Percentiles rank a stretch among this genome's conserved stretches.
These are phyloP conservation scores for Fusarium sp. DNA, from an alignment of 2,329 filamentous ascomycete species.

Conservation along the genomic window DNA sequence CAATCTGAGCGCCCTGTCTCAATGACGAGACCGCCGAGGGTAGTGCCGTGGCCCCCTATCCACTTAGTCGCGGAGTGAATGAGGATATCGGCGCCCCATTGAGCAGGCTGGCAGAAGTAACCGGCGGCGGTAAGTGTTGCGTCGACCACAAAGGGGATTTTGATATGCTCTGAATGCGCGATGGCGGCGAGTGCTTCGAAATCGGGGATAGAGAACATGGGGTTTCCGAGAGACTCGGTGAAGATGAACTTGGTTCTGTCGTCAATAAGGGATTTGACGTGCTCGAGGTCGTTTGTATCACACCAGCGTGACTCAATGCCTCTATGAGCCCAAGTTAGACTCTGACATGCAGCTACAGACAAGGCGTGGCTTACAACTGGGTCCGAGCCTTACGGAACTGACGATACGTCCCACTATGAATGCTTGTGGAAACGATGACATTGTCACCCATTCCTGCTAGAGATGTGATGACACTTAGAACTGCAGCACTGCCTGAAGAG, in stretches of 20 bases:
- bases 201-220: background rate
- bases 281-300: background rate
- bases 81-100: conserved; percentile 93
- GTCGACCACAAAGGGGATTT: background rate
- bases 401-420: too few species aligned
- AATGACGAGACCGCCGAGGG: conserved; percentile 85
- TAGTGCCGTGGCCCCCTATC: conserved; percentile 96
- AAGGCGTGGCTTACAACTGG: too few species aligned
- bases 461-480: too few species aligned
- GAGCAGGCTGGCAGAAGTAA: too few species aligned
- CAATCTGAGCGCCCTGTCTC: too few species aligned
- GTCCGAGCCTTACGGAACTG: too few species aligned
- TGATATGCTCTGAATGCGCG: background rate
- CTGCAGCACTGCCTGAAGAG: too few species aligned
- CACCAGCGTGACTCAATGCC: background rate
- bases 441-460: too few species aligned
- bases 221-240: background rate
- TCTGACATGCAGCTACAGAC: too few species aligned
- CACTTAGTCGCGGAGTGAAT: conserved; percentile 96
- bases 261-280: background rate
- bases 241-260: background rate
- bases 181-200: background rate
- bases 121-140: background rate
- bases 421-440: too few species aligned
- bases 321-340: too few species aligned